Conservation (phyloP, 179 eudicot species). For the Carnegiea gigantea region DNA sequence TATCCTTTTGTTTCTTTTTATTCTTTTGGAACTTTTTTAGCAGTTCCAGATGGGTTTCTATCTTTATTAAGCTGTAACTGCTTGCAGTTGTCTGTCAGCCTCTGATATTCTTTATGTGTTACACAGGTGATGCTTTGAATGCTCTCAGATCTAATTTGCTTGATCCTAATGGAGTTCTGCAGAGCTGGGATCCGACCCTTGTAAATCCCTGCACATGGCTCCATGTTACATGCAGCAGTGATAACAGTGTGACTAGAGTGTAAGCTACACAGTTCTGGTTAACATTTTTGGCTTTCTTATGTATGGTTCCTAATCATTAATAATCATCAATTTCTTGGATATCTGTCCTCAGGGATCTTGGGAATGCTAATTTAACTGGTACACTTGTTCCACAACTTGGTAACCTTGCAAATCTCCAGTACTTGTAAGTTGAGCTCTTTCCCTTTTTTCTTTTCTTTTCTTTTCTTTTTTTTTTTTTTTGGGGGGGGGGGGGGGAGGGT, state of each 20-base stretch:
- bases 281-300: not conserved
- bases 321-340: slow-evolving; percentile 1
- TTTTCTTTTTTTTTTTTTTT: not conserved
- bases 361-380: slow-evolving; percentile 28
- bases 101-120: not conserved
- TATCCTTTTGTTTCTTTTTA: not conserved
- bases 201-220: slow-evolving; percentile 35
- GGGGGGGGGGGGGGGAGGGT: not conserved
- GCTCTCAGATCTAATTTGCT: slow-evolving; percentile 20
- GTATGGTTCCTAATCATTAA: not conserved
- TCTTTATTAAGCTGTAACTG: not conserved
- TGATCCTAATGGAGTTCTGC: slow-evolving; percentile 28
- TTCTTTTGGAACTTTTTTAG: not conserved
- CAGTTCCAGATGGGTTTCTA: not conserved
- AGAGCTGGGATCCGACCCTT: slow-evolving; percentile 29
- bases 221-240: slow-evolving; percentile 25
- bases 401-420: slow-evolving; percentile 22
- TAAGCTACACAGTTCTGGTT: slow-evolving; percentile 13
- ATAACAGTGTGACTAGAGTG: slow-evolving; percentile 26
- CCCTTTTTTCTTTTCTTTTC: not conserved
- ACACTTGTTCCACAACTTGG: slow-evolving; percentile 34
- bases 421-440: slow-evolving; percentile 26
- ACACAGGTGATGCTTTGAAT: slow-evolving; percentile 26
- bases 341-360: slow-evolving; percentile 25
- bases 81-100: not conserved